These are phyloP conservation scores for Pleurotus sapidus DNA, from an alignment of 768 basidiomycete genomes.

Conservation along the genomic window DNA sequence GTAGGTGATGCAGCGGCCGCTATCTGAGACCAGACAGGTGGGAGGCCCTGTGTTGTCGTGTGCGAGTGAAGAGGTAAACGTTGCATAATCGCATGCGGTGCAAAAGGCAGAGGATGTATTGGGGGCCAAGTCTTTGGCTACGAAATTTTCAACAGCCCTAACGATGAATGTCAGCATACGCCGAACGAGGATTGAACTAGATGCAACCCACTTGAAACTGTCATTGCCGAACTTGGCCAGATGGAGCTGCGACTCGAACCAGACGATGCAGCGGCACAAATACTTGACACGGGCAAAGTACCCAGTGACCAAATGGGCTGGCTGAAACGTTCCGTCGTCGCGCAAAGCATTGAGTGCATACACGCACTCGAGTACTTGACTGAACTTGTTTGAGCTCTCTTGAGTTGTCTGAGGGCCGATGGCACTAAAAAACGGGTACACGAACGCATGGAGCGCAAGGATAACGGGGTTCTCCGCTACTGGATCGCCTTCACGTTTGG, in stretches of 20 bases:
- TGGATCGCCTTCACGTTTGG: no score
- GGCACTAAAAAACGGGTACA: no score
- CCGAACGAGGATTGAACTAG: no score
- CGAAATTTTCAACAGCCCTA: not conserved
- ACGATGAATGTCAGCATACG: no score
- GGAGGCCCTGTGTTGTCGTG: not conserved
- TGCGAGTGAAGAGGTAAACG: conserved; percentile 12
- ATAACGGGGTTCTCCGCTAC: no score
- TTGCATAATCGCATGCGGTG: conserved; percentile 9
- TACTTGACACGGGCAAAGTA: conserved; percentile 12
- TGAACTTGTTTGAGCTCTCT: conserved; percentile 7
- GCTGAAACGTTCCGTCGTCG: conserved; percentile 14
- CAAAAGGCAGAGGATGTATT: not conserved
- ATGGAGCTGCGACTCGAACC: conserved; percentile 9
- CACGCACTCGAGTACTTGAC: conserved; percentile 13
- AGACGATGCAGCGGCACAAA: conserved; percentile 10
- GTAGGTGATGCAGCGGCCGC: no score
- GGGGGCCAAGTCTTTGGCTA: not conserved
- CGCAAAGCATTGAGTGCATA: conserved; percentile 9
- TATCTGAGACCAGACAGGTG: not conserved
- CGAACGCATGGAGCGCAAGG: no score
- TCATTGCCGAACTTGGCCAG: not conserved
- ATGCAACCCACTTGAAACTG: no score
- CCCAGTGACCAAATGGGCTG: conserved; percentile 7
- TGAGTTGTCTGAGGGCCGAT: no score